Evolutionary conservation across 352 stramenopile species (phyloP).

Genomic region (Phytophthora quininea): DNA sequence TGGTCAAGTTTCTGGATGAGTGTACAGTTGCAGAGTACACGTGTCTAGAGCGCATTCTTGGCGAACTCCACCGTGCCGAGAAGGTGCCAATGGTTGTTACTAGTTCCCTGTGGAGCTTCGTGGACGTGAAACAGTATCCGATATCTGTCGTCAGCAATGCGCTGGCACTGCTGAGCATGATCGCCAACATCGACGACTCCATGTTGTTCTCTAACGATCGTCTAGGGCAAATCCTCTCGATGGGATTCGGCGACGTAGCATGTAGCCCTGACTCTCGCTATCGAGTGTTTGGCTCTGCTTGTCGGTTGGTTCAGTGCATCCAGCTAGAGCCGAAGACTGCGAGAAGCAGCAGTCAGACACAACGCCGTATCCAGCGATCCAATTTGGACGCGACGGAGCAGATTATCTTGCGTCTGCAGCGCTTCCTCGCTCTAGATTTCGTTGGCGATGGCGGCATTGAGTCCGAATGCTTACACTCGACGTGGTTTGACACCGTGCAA

Average conservation of each 20-base stretch:
- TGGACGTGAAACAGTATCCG: conserved; percentile 60
- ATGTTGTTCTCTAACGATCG: conserved; percentile 70
- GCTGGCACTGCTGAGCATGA: conserved; percentile 70
- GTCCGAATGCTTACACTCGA: conserved; percentile 46
- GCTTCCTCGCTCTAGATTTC: conserved; percentile 89
- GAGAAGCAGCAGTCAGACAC: conserved; percentile 46
- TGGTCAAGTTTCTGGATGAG: conserved; percentile 78
- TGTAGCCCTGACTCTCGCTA: conserved; percentile 55
- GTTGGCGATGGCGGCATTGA: conserved; percentile 67
- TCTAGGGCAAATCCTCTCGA: conserved; percentile 55
- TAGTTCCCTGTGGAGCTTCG: conserved; percentile 75
- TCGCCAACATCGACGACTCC: conserved; percentile 64
- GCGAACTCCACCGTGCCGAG: conserved; percentile 60
- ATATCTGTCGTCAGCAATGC: conserved; percentile 68
- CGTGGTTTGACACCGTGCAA: conserved; percentile 94
- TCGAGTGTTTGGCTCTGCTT: conserved; percentile 64
- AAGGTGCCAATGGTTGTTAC: conserved; percentile 70
- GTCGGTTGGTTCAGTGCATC: conserved; percentile 68
- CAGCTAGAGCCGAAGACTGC: conserved; percentile 55
- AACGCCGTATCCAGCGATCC: conserved; percentile 62
- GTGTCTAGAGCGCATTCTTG: conserved; percentile 78
- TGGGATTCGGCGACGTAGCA: conserved; percentile 63
- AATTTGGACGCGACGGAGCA: conserved; percentile 90
- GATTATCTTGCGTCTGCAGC: conserved; percentile 89
- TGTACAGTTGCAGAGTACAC: conserved; percentile 81